Base-by-base conservation (phyloP, 495 filamentous ascomycete genomes). In the Corynascus novoguineensis region DNA sequence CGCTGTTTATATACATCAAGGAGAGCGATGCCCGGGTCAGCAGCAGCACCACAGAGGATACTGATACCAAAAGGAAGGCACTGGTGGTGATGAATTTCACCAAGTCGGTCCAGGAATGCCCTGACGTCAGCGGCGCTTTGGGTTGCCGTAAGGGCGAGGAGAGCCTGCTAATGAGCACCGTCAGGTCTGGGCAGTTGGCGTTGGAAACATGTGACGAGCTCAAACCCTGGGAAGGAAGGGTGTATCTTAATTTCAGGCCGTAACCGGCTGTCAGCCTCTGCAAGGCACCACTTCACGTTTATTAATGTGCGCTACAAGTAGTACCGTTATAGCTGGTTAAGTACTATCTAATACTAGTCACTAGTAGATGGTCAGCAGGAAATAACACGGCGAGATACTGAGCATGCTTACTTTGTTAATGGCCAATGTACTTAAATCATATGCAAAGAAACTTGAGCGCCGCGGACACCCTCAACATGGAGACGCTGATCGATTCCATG, bases 81-180 rank as follows among this genome's bases (percentile, higher is more conserved):
- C 19, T 63, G 19, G 53, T 63, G 5, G 32, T 63, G 9, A 60
- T 59, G 51, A 63, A 63, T 41, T 66, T 66, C 51, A 59, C 34
- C 40, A 53, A 31, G 44, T 22, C 1, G 28, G 5, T 21, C 6
- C 60, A 12, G 55, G 37, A 28, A 35, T 45, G 53, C 50, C 58
- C 35, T n/a, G 35, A 9, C 17, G 17, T 53, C 28, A 24, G 17
- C 11, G 27, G 5, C 0, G 34, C 28, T 15, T 17, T 56, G 21
- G 45, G 53, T 7, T 55, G 57, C 8, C 22, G 31, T 2, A n/a
- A 22, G 32, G 48, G 42, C 15, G 53, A 31, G 49, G 53, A 32
- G 21, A 21, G 25, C 24, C n/a, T 53, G 17, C 51, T 35, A 49
- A 42, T 48, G 1, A 56, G 35, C 17, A 62, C 56, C 0, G 38